Base-by-base conservation (phyloP, 2,329 filamentous ascomycete genomes). In the Pseudogymnoascus sp. region DNA sequence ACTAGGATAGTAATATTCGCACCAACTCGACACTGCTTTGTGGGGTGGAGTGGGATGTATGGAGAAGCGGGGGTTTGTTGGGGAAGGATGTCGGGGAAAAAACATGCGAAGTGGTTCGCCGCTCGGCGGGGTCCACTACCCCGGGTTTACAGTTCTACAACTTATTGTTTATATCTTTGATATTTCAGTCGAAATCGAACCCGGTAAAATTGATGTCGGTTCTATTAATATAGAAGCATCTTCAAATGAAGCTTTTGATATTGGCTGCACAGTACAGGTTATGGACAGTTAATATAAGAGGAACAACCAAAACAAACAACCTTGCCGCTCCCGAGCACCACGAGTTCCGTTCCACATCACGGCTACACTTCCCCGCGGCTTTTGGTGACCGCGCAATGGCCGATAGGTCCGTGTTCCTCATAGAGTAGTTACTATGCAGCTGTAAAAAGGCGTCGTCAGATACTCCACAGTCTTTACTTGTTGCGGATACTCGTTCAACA, bases 1-100 rank as follows among this genome's bases (percentile, higher is more conserved):
- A 65, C 28, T 65, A 21, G 38, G 47, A 23, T 53, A 65, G n/a
- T 6, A 26, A 26, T 17, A n/a, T 57, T 57, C 9, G n/a, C 17
- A 13, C 9, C 47, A 57, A 4, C 10, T 57, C n/a, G 9, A 6
- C 10, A 13, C n/a, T 57, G 28, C n/a, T 31, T 28, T 31, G 47
- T 19, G 47, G 47, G 26, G 47, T 57, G 47, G 47, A 19, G 44
- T n/a, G 21, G n/a, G 42, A 57, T 31, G 21, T 57, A 21, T 23
- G 40, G 40, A 13, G 40, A 13, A 31, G 44, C 15, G 23, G 44
- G 42, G 42, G 42, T n/a, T 47, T 47, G 13, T 26, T 47, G 42
- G 11, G 42, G 42, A 8, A 47, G 42, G 21, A 17, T 47, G 7
- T 47, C 13, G 15, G 11, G 21, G 21, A 6, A 47, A 6, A 47